Evolutionary conservation across 805 yeast species (phyloP), one percentile per base, ranked within the genome.

Genomic region (Candida endomychidarum): DNA sequence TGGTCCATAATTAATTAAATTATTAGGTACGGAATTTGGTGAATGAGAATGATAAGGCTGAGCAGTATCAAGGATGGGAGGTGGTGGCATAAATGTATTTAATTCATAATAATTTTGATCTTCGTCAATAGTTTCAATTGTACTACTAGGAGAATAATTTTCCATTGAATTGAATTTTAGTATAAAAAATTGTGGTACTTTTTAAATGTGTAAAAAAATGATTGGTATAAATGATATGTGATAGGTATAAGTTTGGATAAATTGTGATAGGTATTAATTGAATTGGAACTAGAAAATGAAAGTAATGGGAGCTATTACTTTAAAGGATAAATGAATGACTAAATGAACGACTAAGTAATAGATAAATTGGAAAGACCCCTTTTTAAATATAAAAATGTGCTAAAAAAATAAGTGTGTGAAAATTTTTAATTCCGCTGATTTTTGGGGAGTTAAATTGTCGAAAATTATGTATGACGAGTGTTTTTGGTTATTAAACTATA

Each of bases 11-110:
- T n/a, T n/a, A n/a, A n/a, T n/a, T n/a, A n/a, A n/a, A n/a, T n/a
- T n/a, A n/a, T n/a, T n/a, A n/a, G n/a, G n/a, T n/a, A n/a, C n/a
- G n/a, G 16, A 5, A 27, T 17, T 19, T 19, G 30, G 23, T 5
- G 35, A 15, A 21, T 32, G 35, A 15, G 33, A 11, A 18, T 29
- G 33, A 32, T 32, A 19, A 12, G 18, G 23, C 14, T 37, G 15
- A 17, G 25, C 37, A 16, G 37, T 24, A 38, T 35, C 36, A 14
- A 43, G 43, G 18, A 53, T 47, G 23, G 52, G 49, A 11, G 58
- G 58, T 12, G 58, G 58, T 4, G 55, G 57, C 18, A 51, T 35
- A 6, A 57, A 54, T 36, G 42, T 42, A 17, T 28, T 24, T 16
- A 34, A 23, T 34, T 22, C 23, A 18, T 34, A 17, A 14, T 34